Evolutionary conservation across 352 stramenopile genomes (phyloP).

Genomic region (Peronospora tabacina): DNA sequence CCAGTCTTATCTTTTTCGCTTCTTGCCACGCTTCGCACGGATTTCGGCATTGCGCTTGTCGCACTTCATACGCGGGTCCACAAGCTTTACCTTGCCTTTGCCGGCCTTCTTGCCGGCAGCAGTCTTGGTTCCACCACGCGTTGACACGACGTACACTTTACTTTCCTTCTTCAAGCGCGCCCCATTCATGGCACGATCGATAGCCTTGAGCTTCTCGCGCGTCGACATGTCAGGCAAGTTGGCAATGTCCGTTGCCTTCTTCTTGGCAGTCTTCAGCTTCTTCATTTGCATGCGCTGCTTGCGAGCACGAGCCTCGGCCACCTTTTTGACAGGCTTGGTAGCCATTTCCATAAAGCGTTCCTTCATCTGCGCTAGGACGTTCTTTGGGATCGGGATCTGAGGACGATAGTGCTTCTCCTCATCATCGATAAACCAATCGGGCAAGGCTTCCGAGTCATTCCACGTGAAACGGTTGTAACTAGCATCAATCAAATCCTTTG

Average conservation of each 20-base stretch:
- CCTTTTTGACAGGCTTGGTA: conserved; percentile 98
- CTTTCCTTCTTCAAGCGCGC: conserved; percentile 85
- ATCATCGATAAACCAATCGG: conserved; percentile 97
- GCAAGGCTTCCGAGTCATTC: conserved; percentile 94
- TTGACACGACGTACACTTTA: conserved; percentile 96
- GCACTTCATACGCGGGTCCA: conserved; percentile 97
- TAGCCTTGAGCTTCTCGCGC: conserved; percentile 96
- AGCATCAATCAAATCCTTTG: conserved; percentile 96
- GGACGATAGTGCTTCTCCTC: conserved; percentile 96
- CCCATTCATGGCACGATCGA: conserved; percentile 95
- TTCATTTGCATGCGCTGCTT: conserved; percentile 92
- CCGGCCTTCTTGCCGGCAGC: conserved; percentile 69
- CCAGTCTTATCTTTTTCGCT: conserved; percentile 69
- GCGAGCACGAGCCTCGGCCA: conserved; percentile 93
- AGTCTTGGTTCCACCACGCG: conserved; percentile 52
- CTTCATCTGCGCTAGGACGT: conserved; percentile 97
- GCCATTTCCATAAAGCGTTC: conserved; percentile 93
- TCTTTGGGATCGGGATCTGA: conserved; percentile 94
- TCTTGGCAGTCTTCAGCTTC: conserved; percentile 95
- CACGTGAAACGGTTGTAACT: conserved; percentile 99
- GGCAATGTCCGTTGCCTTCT: conserved; percentile 94
- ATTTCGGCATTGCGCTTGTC: conserved; percentile 89
- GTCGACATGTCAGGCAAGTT: conserved; percentile 96
- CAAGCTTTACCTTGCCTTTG: conserved; percentile 91
- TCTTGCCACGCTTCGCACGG: conserved; percentile 77